Evolutionary conservation across 257 asterid genomes (phyloP), one percentile per base, ranked within the genome.

Genomic region (Ophiorrhiza pumila): DNA sequence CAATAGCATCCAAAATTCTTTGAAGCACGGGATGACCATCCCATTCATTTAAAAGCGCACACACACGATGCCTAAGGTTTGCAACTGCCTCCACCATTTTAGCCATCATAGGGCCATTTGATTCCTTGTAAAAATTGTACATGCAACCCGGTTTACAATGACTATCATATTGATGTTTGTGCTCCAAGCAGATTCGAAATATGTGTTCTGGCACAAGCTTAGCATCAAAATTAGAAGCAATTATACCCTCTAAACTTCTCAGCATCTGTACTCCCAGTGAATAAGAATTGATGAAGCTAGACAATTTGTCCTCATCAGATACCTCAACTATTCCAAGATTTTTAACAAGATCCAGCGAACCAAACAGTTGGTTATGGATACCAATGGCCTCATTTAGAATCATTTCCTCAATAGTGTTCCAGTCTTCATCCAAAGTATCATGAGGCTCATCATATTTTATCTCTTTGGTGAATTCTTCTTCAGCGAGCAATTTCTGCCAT

Each of bases 71-170:
- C 74, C 82, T 88, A 78, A 95, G 96, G 78, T 65, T 72, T 63
- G 67, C 46, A 77, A 89, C 77, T 7, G 97, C 98, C 79, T 87
- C 91, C 78, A 95, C 98, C 89, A 95, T 80, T 81, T 87, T 84
- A 71, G 88, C 89, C 93, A 92, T 76, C 79, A 83, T 22, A 23
- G 87, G 81, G 23, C 93, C 72, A 80, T 90, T 90, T 46, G 99
- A 75, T 72, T 95, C 94, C 96, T 93, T 91, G 73, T 90, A 93
- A 80, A 92, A 95, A 71, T 95, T 95, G 87, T 90, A 87, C 2
- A 84, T 42, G 22, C 55, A 66, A 63, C 80, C 71, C 66, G 91
- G 78, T 74, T 84, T 86, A 41, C 71, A 76, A 49, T 88, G 71
- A 69, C 47, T 76, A 53, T 50, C 71, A 75, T 84, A 85, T 77